Evolutionary conservation across 352 stramenopile genomes (phyloP), one percentile per base, ranked within the genome.

Genomic region (Pythium monospermum): DNA sequence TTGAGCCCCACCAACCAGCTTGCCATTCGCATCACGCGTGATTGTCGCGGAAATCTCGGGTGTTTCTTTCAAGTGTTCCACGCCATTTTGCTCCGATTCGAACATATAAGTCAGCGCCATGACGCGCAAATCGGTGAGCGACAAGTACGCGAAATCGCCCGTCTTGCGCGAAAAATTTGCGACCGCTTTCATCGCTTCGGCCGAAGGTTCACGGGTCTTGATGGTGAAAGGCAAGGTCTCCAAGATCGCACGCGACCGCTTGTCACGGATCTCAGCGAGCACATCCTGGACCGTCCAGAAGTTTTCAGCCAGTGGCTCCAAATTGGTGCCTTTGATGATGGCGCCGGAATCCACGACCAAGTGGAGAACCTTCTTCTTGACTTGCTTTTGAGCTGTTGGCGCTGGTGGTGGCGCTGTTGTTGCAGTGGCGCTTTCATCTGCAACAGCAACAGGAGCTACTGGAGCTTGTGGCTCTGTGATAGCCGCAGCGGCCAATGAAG

Each of bases 41-140:
- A 92, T 61, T 6, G 80, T 91, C 58, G 82, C 74, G 19, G 80
- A 75, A 16, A 69, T 63, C 59, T 85, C 75, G 3, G 84, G 84
- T 22, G 63, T 83, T n/a, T 74, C 78, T 46, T 83, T 79, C 30
- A 95, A 49, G 47, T 94, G 83, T 16, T 74, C 71, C 0, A 53
- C 44, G 41, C 81, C 83, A 48, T 91, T 88, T 7, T 68, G 58
- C 54, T 95, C 84, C 2, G 74, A 64, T 49, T 95, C 84, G 21
- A 95, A 57, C 72, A 91, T 87, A 60, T 93, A 95, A 25, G 80
- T 79, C 60, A 95, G 59, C 52, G 84, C 83, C 83, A 95, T 91
- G 60, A 95, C 77, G 49, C 83, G 81, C 66, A 94, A 50, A 70
- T 95, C 84, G 38, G 81, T 86, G 25, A 91, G 79, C 53, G 83